Evolutionary conservation across 352 stramenopile genomes (phyloP).

Genomic region (Globisporangium nunn): DNA sequence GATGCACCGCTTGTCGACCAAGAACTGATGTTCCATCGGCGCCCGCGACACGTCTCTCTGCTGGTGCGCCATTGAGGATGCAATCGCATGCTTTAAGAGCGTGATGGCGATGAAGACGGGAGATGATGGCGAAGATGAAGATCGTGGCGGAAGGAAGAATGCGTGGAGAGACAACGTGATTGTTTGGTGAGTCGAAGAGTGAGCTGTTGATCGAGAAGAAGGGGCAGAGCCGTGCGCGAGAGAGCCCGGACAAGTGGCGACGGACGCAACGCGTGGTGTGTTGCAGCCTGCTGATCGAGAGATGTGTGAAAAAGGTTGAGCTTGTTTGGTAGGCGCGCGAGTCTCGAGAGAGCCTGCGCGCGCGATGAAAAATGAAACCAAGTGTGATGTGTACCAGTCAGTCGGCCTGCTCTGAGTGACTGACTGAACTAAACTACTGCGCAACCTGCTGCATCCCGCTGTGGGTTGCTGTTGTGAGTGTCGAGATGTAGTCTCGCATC

Average conservation of each 20-base stretch:
- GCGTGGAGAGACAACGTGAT: neutral
- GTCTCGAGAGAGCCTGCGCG: neutral
- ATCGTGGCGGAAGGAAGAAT: neutral
- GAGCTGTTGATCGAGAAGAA: neutral
- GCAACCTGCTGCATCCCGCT: neutral
- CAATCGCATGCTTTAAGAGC: neutral
- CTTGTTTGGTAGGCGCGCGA: constrained; percentile 11
- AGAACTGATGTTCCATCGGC: constrained; percentile 11
- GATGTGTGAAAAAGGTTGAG: constrained; percentile 7
- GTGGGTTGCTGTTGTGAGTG: neutral
- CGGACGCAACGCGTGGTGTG: neutral
- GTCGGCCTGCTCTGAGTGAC: neutral
- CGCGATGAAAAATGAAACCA: constrained; percentile 1
- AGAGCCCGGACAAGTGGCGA: too few relatives aligned
- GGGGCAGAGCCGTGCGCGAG: neutral
- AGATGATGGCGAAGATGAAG: neutral
- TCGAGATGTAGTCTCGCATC: constrained; percentile 15
- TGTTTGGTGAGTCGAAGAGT: constrained; percentile 8
- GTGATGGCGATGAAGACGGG: neutral
- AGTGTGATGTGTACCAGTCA: neutral
- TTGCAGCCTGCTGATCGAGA: neutral
- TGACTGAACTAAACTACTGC: too few relatives aligned
- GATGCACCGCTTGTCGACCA: constrained; percentile 49
- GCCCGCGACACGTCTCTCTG: neutral
- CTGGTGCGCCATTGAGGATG: neutral